These are phyloP conservation scores for Aspergillus eucalypticola DNA, from an alignment of 2,329 filamentous ascomycete species.

Conservation along the genomic window DNA sequence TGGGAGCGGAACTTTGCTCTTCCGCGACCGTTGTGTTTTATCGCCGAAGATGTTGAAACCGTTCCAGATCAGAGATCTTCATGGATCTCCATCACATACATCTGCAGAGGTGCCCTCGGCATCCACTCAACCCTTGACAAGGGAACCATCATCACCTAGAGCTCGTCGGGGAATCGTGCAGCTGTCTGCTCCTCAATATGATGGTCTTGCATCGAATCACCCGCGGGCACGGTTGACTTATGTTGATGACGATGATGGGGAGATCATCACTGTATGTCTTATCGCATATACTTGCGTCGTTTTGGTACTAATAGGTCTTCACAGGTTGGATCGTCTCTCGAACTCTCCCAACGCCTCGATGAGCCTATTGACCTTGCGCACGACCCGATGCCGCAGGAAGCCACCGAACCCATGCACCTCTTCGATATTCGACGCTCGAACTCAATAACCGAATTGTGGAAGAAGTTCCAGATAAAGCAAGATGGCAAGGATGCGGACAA, in stretches of 20 bases:
- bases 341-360: conserved; percentile 49
- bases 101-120: conserved; percentile 17
- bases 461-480: conserved; percentile 28
- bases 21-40: conserved; percentile 11
- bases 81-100: conserved; percentile 22
- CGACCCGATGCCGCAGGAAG: conserved; percentile 11
- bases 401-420: conserved; percentile 41
- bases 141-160: not conserved
- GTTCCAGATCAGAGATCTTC: conserved; percentile 43
- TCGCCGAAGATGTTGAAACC: conserved; percentile 40
- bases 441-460: conserved; percentile 43
- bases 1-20: not conserved
- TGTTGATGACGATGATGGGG: conserved; percentile 49
- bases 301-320: conserved; percentile 17
- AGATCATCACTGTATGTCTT: conserved; percentile 45
- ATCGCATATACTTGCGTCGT: not conserved
- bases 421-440: conserved; percentile 49
- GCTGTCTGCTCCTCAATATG: conserved; percentile 46
- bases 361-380: conserved; percentile 35
- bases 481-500: not conserved
- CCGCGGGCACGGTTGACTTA: conserved; percentile 48
- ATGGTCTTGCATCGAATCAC: conserved; percentile 42
- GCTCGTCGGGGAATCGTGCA: conserved; percentile 35
- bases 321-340: conserved; percentile 50
- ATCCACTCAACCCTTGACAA: not conserved